Conservation (phyloP, 192 early-diverging fungal genomes). For the Anaeromyces robustus region DNA sequence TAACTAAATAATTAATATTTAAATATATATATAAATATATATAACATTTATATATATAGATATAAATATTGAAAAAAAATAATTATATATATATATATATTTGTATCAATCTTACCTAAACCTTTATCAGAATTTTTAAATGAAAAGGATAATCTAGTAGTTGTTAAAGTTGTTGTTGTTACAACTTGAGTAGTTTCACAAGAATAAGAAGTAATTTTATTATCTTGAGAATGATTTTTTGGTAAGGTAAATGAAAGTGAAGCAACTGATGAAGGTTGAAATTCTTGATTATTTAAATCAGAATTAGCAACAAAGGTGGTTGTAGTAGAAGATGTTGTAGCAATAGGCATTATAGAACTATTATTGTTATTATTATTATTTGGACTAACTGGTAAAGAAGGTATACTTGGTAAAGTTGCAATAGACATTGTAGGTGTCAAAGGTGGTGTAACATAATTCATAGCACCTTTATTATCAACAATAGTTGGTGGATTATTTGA, state of each 20-base stretch:
- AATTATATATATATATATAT: background rate
- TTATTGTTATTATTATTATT: no score
- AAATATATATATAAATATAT: no score
- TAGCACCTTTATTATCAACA: background rate
- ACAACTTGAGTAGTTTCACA: background rate
- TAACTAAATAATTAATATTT: no score
- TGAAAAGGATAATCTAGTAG: background rate
- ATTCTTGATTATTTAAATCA: background rate
- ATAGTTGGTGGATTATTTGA: no score
- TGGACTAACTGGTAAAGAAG: no score
- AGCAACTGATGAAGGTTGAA: background rate
- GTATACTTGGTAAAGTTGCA: background rate
- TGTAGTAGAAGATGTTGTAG: background rate
- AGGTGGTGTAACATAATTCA: background rate
- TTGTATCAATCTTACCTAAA: background rate
- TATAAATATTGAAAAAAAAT: no score
- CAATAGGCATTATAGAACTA: no score
- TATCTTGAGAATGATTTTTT: background rate
- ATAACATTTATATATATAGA: no score
- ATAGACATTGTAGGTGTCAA: background rate
- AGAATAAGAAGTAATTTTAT: background rate
- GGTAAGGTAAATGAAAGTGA: background rate
- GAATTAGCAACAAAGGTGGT: background rate
- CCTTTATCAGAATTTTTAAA: background rate
- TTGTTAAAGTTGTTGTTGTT: background rate